Base-by-base conservation (phyloP, 2,329 filamentous ascomycete species). In the Talaromyces piceae region DNA sequence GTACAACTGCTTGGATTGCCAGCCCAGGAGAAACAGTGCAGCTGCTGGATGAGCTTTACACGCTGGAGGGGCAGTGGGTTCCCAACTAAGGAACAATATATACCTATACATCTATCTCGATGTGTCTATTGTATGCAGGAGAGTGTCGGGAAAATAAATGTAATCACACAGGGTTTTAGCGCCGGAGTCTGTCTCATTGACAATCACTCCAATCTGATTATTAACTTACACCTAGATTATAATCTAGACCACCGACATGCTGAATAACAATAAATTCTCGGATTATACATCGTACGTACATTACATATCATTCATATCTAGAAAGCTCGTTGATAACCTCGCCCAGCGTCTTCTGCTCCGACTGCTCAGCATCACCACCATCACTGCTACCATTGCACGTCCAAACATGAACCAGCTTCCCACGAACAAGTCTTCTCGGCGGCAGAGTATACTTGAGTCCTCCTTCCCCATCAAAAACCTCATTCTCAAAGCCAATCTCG, bases 1-100 rank as follows among this genome's bases (percentile, higher is more conserved):
- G 88, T 28, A 96, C 91, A 1, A 97, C 93, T 20, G 91, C 91
- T 1, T 98, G 93, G 93, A 95, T 98, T 58, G 91, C 93, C 1
- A 96, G 82, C 64, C 93, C 93, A 0, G 77, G 79, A 0, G 93
- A 98, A 76, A 98, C 93, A 26, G 88, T 95, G 33, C 83, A 88
- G 59, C 70, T 97, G 61, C 71, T 98, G 54, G 90, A 96, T 62
- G 93, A 97, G 74, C 73, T 95, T 64, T 77, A 77, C 0, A 77
- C 75, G 46, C 63, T 87, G 53, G 66, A 69, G 37, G 51, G 51
- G 7, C 49, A 52, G 44, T 22, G 18, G 20, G 20, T 5, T 16
- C 13, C 9, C 3, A 9, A 43, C 4, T 16, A 43, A 43, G 23
- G 13, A n/a, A 3, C 12, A 8, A 11, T 23, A 25, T 4, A 16